Base-by-base conservation (phyloP, 495 filamentous ascomycete genomes). In the Podospora comata region DNA sequence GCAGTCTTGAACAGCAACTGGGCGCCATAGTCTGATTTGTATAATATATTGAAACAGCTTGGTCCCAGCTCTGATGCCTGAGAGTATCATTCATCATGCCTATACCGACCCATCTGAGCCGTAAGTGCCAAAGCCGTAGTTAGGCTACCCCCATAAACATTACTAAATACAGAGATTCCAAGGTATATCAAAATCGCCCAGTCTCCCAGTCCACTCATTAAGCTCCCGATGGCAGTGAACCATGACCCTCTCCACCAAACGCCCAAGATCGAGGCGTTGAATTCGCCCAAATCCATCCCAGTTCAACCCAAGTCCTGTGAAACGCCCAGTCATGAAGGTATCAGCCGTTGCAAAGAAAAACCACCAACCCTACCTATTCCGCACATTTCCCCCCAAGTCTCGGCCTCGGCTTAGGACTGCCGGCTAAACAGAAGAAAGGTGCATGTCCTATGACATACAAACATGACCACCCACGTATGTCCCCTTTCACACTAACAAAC, bases 271-370 rank as follows among this genome's bases (percentile, higher is more conserved):
- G 39, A 48, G 13, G 39, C 13, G 39, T 16, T 5, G 13, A 48
- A 13, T 13, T 11, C 39, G 39, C 39, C 9, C 39, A 48, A 48
- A 7, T 2, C 39, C 9, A 48, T 11, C 15, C 39, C 39, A 48
- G 39, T 48, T 16, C 39, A 18, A 16, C 39, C 39, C 39, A 48
- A 48, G 39, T 3, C 39, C 39, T 15, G 23, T 20, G 26, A 58
- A 58, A 58, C 55, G n/a, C 55, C 55, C 55, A 58, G 23, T 58
- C n/a, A 62, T 62, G 27, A 62, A 62, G 60, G 60, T 62, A 62
- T 62, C 32, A 30, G 32, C 39, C 39, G 15, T 11, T 48, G 39
- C 39, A 48, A 48, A 9, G 9, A 48, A 48, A 48, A 48, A 48
- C 39, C 39, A 48, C 13, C 39, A 13, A 18, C 5, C 39, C 2